phyloP scores from a whole-genome alignment of 2,329 filamentous ascomycete genomes.

The Triangularia setosa region DNA sequence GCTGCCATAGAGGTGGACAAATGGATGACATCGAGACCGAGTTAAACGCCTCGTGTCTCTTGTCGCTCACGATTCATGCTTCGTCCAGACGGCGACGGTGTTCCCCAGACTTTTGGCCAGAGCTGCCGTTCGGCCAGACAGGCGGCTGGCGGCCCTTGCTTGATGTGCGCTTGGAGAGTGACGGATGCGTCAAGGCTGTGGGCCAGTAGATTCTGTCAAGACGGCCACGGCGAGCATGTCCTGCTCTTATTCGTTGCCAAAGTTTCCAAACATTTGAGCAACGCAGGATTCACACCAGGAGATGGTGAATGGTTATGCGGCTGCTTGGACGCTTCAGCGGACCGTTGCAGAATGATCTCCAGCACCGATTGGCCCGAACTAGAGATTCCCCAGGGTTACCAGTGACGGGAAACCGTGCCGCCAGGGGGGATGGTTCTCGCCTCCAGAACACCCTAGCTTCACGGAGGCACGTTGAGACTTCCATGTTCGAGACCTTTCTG shows the following conservation, averaged over 20 bases:
- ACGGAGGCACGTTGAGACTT: slow-evolving; percentile 26
- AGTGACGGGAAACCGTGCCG: slow-evolving; percentile 18
- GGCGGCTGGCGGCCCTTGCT: slow-evolving; percentile 9
- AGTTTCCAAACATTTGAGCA: slow-evolving; percentile 22
- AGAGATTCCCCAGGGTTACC: slow-evolving; percentile 19
- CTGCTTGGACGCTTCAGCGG: slow-evolving; percentile 9
- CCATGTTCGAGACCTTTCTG: slow-evolving; percentile 3
- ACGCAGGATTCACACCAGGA: slow-evolving; percentile 9
- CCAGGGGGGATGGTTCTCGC: slow-evolving; percentile 19
- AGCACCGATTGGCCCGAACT: slow-evolving; percentile 8
- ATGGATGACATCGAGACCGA: neutral
- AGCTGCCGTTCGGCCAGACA: slow-evolving; percentile 3
- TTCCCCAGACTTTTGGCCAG: neutral
- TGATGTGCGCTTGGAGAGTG: slow-evolving; percentile 11
- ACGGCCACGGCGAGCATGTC: neutral
- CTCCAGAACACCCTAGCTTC: slow-evolving; percentile 26
- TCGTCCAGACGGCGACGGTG: neutral
- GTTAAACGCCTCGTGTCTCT: neutral
- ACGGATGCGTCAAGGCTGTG: slow-evolving; percentile 23
- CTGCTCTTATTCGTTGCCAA: slow-evolving; percentile 14
- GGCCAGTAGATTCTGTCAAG: slow-evolving; percentile 22
- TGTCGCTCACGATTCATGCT: slow-evolving; percentile 7
- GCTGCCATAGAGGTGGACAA: neutral
- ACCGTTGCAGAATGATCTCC: slow-evolving; percentile 22
- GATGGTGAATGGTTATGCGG: slow-evolving; percentile 15